Conservation (phyloP, 202 grass and related monocot genomes). For the Panicum virgatum region DNA sequence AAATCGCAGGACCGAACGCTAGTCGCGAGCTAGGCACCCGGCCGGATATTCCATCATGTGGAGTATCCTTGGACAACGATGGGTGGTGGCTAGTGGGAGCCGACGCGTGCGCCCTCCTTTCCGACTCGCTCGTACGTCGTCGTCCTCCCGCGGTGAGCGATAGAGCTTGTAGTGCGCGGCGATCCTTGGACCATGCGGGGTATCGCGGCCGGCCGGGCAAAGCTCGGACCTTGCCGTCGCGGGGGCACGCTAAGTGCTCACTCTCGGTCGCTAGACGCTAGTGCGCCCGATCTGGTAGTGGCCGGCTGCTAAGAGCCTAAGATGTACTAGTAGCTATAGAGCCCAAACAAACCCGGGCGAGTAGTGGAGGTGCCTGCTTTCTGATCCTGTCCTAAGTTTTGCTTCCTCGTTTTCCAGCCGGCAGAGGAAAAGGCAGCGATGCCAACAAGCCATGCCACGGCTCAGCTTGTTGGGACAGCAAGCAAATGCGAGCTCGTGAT, state of each 20-base stretch:
- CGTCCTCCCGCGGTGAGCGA: too few species aligned
- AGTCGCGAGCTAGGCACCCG: too few species aligned
- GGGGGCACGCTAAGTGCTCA: too few species aligned
- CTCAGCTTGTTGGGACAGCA: neutral
- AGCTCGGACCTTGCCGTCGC: too few species aligned
- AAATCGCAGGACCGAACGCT: neutral
- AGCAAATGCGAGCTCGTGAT: too few species aligned
- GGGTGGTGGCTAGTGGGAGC: neutral
- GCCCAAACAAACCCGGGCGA: neutral
- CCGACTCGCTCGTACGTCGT: too few species aligned
- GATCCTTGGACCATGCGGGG: neutral
- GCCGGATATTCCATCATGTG: too few species aligned
- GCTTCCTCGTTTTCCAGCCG: neutral
- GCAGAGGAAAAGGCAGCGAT: neutral
- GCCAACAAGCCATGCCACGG: neutral
- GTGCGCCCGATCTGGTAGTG: constrained; percentile 16
- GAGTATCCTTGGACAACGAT: neutral
- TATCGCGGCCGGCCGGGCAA: too few species aligned
- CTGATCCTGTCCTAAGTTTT: constrained; percentile 11
- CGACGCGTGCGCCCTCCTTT: neutral
- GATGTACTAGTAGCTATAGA: neutral
- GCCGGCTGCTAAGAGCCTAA: neutral
- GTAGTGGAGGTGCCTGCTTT: neutral
- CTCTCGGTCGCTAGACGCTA: neutral
- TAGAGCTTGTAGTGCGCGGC: neutral